Conservation (phyloP, 495 filamentous ascomycete species). For the Cercophora sp. region DNA sequence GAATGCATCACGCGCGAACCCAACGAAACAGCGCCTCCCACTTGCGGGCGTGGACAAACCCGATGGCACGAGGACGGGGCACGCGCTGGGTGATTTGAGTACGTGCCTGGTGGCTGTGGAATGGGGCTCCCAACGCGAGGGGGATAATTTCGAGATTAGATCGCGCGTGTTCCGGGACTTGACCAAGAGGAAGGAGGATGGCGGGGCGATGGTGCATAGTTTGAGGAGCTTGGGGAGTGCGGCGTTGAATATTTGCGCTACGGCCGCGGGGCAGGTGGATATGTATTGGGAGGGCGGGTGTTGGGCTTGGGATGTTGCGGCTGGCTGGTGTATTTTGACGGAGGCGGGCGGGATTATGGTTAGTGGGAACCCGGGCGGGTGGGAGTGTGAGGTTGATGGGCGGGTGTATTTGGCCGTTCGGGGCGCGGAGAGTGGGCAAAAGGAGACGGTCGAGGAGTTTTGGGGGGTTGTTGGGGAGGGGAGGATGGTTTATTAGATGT, state of each 20-base stretch:
- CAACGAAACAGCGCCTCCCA: conserved; percentile 36
- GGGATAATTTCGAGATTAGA: conserved; percentile 74
- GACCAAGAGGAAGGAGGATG: conserved; percentile 54
- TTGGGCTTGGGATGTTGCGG: conserved; percentile 93
- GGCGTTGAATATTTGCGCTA: conserved; percentile 78
- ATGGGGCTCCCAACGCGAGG: conserved; percentile 72
- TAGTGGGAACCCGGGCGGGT: conserved; percentile 71
- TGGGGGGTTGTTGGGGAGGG: conserved; percentile 51
- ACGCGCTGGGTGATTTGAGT: conserved; percentile 54
- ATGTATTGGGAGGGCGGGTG: conserved; percentile 91
- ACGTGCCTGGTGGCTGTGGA: conserved; percentile 67
- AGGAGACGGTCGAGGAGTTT: conserved; percentile 75
- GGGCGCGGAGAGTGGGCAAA: conserved; percentile 61
- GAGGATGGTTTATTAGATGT: conserved; percentile 48
- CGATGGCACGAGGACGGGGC: not conserved
- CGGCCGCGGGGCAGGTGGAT: conserved; percentile 75
- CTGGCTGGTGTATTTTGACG: conserved; percentile 80
- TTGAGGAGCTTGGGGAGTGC: conserved; percentile 73
- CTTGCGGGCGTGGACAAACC: conserved; percentile 50
- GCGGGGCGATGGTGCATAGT: conserved; percentile 81
- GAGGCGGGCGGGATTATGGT: conserved; percentile 83
- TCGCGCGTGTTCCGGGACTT: conserved; percentile 64
- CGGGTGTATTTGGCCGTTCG: conserved; percentile 77
- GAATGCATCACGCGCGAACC: conserved; percentile 27
- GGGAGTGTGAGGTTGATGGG: conserved; percentile 70